Evolutionary conservation across 768 basidiomycete species (phyloP).

Genomic region (Xerocomellus chrysenteron): DNA sequence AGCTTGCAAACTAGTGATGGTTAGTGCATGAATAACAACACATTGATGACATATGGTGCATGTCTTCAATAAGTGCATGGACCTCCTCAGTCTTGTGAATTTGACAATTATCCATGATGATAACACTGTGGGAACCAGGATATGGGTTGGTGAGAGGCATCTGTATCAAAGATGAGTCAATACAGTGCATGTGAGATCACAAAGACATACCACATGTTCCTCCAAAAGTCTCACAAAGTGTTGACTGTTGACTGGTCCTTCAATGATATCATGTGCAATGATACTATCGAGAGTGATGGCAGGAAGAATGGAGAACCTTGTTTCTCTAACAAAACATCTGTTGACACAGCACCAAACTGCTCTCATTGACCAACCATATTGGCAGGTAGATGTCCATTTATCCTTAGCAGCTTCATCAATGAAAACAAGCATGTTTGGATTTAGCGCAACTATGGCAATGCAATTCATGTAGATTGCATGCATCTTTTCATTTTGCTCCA

Average conservation of each 20-base stretch:
- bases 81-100: slow-evolving; percentile 28
- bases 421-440: slow-evolving; percentile 24
- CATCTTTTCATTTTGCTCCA: slow-evolving; percentile 9
- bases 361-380: background rate
- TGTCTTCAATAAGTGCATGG: slow-evolving; percentile 13
- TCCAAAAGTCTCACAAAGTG: slow-evolving; percentile 4
- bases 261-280: slow-evolving; percentile 17
- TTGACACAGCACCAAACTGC: background rate
- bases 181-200: background rate
- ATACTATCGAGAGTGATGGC: slow-evolving; percentile 21
- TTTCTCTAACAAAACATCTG: slow-evolving; percentile 7
- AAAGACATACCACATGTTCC: slow-evolving; percentile 6
- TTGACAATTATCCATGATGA: slow-evolving; percentile 27
- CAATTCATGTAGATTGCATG: slow-evolving; percentile 6
- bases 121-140: background rate
- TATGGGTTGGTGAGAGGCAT: slow-evolving; percentile 5
- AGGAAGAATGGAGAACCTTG: slow-evolving; percentile 17
- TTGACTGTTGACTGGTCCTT: slow-evolving; percentile 10
- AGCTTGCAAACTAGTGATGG: background rate
- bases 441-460: slow-evolving; percentile 5
- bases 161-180: background rate
- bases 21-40: background rate
- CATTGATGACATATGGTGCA: slow-evolving; percentile 16
- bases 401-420: too few species aligned
- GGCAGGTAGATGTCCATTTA: background rate